A percentile compares a stretch with the other conserved stretches of the same genome.
Evolutionary conservation across 208 protist species (phyloP).

Genomic region (Leishmania major): DNA sequence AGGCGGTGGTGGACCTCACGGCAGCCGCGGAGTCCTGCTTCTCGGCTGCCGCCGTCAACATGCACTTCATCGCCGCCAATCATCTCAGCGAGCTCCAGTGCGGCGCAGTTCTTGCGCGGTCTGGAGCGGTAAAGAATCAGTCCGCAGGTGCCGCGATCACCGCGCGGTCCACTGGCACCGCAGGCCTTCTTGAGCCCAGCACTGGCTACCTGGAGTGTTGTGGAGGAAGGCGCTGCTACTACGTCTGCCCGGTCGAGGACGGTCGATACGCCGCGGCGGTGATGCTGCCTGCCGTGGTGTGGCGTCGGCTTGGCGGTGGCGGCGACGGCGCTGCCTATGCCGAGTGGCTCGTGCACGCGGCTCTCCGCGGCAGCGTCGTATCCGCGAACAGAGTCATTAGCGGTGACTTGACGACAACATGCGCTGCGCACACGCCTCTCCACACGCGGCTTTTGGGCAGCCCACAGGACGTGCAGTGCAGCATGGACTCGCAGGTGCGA

Average conservation of each 20-base stretch:
- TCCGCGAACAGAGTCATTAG: not conserved
- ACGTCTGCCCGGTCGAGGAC: constrained; percentile 54
- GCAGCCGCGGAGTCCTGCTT: not conserved
- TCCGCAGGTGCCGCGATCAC: not conserved
- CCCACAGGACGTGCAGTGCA: constrained; percentile 34
- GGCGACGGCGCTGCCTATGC: constrained; percentile 21
- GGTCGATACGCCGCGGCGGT: constrained; percentile 45
- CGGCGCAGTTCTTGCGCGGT: not conserved
- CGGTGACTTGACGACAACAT: not conserved
- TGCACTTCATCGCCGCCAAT: constrained; percentile 9
- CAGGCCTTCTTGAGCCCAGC: not conserved
- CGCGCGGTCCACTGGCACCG: not conserved
- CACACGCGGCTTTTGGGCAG: constrained; percentile 44
- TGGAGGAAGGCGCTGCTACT: constrained; percentile 40
- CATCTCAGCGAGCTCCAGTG: constrained; percentile 9
- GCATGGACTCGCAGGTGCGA: constrained; percentile 31
- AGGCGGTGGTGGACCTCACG: constrained; percentile 7
- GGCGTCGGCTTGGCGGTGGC: constrained; percentile 40
- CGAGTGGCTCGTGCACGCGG: constrained; percentile 42
- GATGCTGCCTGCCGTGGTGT: constrained; percentile 41
- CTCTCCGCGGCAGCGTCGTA: constrained; percentile 40
- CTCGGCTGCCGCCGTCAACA: not conserved
- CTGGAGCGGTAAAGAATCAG: not conserved
- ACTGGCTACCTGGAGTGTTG: constrained; percentile 18
- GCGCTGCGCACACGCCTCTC: constrained; percentile 41